These are phyloP conservation scores for Ceriops zippeliana DNA, from an alignment of 345 rosid species.

Conservation along the genomic window DNA sequence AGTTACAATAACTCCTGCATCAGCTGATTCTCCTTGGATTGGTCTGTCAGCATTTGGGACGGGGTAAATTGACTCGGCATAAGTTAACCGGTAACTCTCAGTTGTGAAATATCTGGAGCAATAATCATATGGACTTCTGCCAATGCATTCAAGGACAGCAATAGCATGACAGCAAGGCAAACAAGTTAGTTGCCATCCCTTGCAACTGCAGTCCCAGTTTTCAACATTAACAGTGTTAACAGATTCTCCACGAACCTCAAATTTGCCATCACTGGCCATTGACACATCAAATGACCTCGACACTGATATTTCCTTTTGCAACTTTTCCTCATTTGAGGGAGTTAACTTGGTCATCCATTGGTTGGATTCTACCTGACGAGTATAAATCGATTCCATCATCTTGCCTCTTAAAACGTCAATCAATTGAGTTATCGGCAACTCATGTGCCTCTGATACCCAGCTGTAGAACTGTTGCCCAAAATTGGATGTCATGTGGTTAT, in stretches of 20 bases:
- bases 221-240: constrained; percentile 56
- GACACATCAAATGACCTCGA: constrained; percentile 53
- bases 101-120: constrained; percentile 66
- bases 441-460: constrained; percentile 88
- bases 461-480: constrained; percentile 76
- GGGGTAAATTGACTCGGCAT: constrained; percentile 65
- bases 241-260: constrained; percentile 70
- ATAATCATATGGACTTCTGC: constrained; percentile 65
- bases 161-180: constrained; percentile 84
- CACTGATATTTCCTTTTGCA: constrained; percentile 51
- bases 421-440: constrained; percentile 83
- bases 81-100: constrained; percentile 49
- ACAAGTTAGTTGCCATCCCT: constrained; percentile 66
- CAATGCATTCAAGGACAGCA: constrained; percentile 55
- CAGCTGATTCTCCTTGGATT: constrained; percentile 37
- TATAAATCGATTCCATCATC: constrained; percentile 82
- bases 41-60: constrained; percentile 72
- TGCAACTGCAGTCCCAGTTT: constrained; percentile 77
- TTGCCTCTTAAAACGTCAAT: constrained; percentile 69
- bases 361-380: constrained; percentile 57
- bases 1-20: constrained; percentile 48
- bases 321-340: constrained; percentile 70
- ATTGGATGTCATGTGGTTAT: constrained; percentile 64
- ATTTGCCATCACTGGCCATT: constrained; percentile 42
- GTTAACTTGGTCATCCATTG: constrained; percentile 73